phyloP scores from a whole-genome alignment of 768 basidiomycete species.

The Kwoniella sp. region DNA sequence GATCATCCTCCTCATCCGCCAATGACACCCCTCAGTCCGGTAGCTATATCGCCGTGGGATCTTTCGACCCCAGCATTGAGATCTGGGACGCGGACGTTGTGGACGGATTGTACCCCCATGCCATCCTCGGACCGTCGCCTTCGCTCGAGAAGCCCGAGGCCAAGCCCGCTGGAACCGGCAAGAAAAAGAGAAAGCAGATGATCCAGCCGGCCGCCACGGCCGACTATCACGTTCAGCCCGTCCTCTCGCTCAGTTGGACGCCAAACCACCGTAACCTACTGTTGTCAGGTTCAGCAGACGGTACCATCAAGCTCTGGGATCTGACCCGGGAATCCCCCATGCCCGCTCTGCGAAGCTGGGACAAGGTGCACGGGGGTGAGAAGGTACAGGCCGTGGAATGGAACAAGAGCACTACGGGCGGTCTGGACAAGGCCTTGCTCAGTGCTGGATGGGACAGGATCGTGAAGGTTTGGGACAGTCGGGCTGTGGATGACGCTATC shows the following conservation, averaged over 20 bases:
- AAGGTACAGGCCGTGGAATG: slow-evolving; percentile 96
- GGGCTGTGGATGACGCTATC: slow-evolving; percentile 74
- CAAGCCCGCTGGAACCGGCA: slow-evolving; percentile 67
- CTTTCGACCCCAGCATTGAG: slow-evolving; percentile 95
- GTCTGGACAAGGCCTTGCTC: slow-evolving; percentile 78
- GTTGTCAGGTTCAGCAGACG: slow-evolving; percentile 86
- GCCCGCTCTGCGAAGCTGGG: slow-evolving; percentile 76
- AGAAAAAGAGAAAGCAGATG: slow-evolving; percentile 88
- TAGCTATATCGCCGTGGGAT: slow-evolving; percentile 93
- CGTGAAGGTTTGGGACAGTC: slow-evolving; percentile 87
- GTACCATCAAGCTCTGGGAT: slow-evolving; percentile 97
- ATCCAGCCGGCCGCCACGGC: slow-evolving; percentile 62
- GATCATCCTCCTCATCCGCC: slow-evolving; percentile 19
- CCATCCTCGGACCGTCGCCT: slow-evolving; percentile 77
- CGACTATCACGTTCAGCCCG: slow-evolving; percentile 84
- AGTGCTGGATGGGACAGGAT: slow-evolving; percentile 94
- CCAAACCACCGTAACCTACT: slow-evolving; percentile 79
- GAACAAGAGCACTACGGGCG: slow-evolving; percentile 60
- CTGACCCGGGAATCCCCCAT: slow-evolving; percentile 61
- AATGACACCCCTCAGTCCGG: slow-evolving; percentile 56
- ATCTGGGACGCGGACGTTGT: slow-evolving; percentile 95
- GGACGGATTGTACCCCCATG: slow-evolving; percentile 88
- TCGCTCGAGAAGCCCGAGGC: slow-evolving; percentile 44
- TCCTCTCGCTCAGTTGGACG: slow-evolving; percentile 93
- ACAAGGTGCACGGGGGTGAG: slow-evolving; percentile 62